These are phyloP conservation scores for Coemansia erecta DNA, from an alignment of 192 early-diverging fungal species.

Conservation along the genomic window DNA sequence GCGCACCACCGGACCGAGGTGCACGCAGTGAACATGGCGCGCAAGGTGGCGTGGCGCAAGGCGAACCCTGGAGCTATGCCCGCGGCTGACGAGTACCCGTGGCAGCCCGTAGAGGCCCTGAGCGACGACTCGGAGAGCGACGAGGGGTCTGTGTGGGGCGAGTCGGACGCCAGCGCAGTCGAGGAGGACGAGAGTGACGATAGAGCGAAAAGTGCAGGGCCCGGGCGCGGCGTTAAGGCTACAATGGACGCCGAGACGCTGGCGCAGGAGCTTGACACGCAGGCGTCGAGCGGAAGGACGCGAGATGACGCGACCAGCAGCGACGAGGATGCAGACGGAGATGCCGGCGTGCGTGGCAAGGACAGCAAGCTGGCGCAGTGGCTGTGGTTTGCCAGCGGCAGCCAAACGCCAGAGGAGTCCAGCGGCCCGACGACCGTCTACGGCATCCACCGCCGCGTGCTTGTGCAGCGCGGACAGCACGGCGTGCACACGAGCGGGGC, in stretches of 20 bases:
- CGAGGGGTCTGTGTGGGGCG: conserved; percentile 10
- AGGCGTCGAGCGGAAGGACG: background rate
- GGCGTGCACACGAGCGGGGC: conserved; percentile 20
- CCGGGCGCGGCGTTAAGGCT: background rate
- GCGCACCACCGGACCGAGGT: conserved; percentile 18
- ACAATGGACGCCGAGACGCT: conserved; percentile 9
- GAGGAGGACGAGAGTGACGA: conserved; percentile 5
- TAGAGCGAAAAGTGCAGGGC: background rate
- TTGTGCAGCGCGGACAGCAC: conserved; percentile 25
- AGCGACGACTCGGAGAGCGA: background rate
- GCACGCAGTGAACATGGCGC: conserved; percentile 24
- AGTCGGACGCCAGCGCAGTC: conserved; percentile 14
- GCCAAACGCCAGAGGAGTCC: background rate
- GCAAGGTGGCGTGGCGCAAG: conserved; percentile 27
- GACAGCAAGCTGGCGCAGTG: conserved; percentile 4
- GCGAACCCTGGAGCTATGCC: background rate
- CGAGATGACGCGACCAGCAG: background rate
- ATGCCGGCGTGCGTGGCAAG: background rate
- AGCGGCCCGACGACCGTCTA: conserved; percentile 10
- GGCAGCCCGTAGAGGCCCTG: conserved; percentile 13
- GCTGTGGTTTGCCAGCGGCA: conserved; percentile 27
- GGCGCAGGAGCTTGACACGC: conserved; percentile 6
- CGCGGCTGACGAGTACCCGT: conserved; percentile 16
- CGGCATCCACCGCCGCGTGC: conserved; percentile 36
- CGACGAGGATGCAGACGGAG: background rate